Evolutionary conservation across 2,329 filamentous ascomycete species (phyloP), one percentile per base, ranked within the genome.

Genomic region (Lecanicillium sp.): DNA sequence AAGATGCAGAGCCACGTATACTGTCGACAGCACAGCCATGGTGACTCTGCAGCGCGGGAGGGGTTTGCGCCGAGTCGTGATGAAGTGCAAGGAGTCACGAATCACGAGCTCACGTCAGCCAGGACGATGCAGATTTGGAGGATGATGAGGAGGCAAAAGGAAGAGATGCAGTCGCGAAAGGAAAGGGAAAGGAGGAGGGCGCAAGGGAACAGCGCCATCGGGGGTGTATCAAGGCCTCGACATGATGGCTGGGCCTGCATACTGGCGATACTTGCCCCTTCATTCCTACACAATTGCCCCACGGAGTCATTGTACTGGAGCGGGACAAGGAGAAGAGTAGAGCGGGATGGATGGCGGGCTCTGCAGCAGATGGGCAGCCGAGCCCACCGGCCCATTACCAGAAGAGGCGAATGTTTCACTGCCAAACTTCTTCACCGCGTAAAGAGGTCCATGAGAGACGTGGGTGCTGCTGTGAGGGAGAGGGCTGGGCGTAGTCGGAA

Each of bases 201-300:
- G 41, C 42, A 37, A 32, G 38, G 46, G 43, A 42, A 40, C 43
- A 51, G 33, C 17, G 17, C 33, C 11, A 19, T 17, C 13, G 33
- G 30, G 36, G 37, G 41, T 40, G 37, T 43, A 43, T 43, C 41
- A 37, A 37, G 36, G 33, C 53, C 50, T 52, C 48, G 51, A 49
- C 17, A 36, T 42, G 49, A 58, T 54, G 57, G 54, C 54, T 60
- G 57, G 54, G 22, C 22, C 44, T 37, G 43, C 33, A 42, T 36
- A 37, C 30, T 40, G 40, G 45, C 41, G 40, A 57, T 59, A 58
- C 41, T 41, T 28, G 50, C 49, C 58, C 60, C 59, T 63, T 59
- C 60, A 63, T 63, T 63, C 60, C 60, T 54, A 40, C 37, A 53
- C 33, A 40, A 35, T 37, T 36, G 33, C 33, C 37, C 33, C 41